Base-by-base conservation (phyloP, 352 stramenopile species). In the Pythium rhizo-oryzae region DNA sequence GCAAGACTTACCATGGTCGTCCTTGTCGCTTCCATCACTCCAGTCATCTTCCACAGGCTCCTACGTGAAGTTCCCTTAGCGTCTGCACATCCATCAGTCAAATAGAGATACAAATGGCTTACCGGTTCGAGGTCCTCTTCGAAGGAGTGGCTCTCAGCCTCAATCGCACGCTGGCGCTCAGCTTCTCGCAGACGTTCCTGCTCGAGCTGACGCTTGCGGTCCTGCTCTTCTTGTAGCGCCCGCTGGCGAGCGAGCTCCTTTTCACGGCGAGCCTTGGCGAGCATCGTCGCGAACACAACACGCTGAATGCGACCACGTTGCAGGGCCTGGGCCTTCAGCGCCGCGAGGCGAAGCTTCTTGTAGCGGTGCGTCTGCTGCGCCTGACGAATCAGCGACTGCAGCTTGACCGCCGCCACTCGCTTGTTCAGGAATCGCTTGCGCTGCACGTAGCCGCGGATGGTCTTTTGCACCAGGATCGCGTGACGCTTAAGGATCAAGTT, bases 21-120 rank as follows among this genome's bases (percentile, higher is more conserved):
- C 78, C 69, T 86, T 89, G 39, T 92, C 82, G 46, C 82, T 89
- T 25, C 81, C 80, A 43, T 90, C 84, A 78, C 81, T 90, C 82
- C 80, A 92, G 74, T 90, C 84, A 75, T 92, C 81, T 77, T 92
- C 82, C 72, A 92, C 82, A 82, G 82, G 82, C 80, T 92, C 84
- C 84, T 92, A 86, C 73, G 71, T 76, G 76, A 61, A 75, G 75
- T 68, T 73, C 79, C 83, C 83, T 89, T 85, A 91, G 81, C 82
- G 76, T 67, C 43, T 25, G 37, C 55, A 54, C 28, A 49, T 6
- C 23, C 21, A 41, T 13, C 13, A 50, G 12, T 9, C 11, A 19
- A 43, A 33, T 4, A 53, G 49, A 11, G 16, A 21, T 37, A 4
- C 30, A 62, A n/a, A 46, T 35, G 24, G 62, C 76, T 67, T 89